Base-by-base conservation (phyloP, 345 rosid genomes). In the Geranium brycei region DNA sequence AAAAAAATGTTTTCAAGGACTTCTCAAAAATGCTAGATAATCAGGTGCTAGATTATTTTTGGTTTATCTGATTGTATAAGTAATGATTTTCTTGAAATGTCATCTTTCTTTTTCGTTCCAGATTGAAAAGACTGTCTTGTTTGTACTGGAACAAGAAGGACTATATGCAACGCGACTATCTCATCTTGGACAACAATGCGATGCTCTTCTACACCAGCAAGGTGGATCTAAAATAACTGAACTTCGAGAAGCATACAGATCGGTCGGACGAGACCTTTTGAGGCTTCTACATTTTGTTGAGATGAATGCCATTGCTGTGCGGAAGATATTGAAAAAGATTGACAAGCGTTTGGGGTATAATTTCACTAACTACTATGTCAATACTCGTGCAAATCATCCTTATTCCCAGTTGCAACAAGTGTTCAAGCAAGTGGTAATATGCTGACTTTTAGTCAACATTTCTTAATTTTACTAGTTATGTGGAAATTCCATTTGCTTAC, bases 371-470 rank as follows among this genome's bases (percentile, higher is more conserved):
- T 87, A 85, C 70, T 91, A 91, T 67, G 95, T 95, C 66, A 95
- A 88, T 69, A 91, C 95, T 55, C 93, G 99, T n/a, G 95, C 97
- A 40, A 83, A 91, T 77, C 99, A 95, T 81, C 99, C 99, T 41
- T 95, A 91, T 78, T 91, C 97, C 15, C 95, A 85, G 86, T 84
- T 95, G 68, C 97, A 87, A 65, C 99, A 91, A 88, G 99, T 95
- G 47, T 91, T 87, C 73, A 95, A 88, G 82, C 99, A 95, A 68
- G 97, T 95, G 97, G 99, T 93, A 90, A 80, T 66, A n/a, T 68
- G 62, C 60, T 10, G 17, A 18, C 3, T 19, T 35, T 35, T 11
- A 30, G 8, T 31, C 59, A 12, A 60, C 58, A 35, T 55, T 66
- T 55, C 51, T 31, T 63, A 11, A 41, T 61, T 67, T 62, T 61